A percentile compares a stretch with the other conserved stretches of the same genome.
Conservation (phyloP, 768 basidiomycete genomes). For the Cystofilobasidium ferigula region DNA sequence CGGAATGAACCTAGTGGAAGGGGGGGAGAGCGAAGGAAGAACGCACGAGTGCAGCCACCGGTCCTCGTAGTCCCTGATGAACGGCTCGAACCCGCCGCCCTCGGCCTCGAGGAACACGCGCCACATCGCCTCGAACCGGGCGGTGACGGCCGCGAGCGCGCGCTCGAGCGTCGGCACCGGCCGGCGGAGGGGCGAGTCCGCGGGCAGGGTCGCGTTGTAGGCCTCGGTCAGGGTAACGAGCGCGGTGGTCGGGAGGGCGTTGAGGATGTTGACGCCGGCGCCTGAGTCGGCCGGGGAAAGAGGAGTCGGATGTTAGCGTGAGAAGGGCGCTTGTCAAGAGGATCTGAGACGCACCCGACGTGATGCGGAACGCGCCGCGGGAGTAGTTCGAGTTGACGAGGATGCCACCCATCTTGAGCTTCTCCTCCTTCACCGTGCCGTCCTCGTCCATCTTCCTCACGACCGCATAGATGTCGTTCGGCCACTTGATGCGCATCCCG, state of each 20-base stretch:
- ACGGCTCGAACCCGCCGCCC: conserved; percentile 63
- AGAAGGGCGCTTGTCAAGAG: not conserved
- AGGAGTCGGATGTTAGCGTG: not conserved
- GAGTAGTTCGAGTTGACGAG: conserved; percentile 76
- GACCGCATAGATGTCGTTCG: conserved; percentile 79
- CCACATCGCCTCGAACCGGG: conserved; percentile 72
- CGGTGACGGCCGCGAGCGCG: conserved; percentile 62
- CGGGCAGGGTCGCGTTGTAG: conserved; percentile 29
- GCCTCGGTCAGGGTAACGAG: conserved; percentile 55
- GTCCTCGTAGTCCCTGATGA: conserved; percentile 64
- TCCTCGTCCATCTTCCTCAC: conserved; percentile 42
- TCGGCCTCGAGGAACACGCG: conserved; percentile 49
- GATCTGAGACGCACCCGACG: conserved; percentile 55
- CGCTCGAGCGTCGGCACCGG: conserved; percentile 55
- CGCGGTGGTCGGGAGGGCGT: conserved; percentile 69
- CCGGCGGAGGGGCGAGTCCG: conserved; percentile 25
- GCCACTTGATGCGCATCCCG: conserved; percentile 79
- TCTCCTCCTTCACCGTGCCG: conserved; percentile 43
- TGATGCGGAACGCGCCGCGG: conserved; percentile 59
- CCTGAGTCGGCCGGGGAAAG: conserved; percentile 44
- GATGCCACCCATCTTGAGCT: conserved; percentile 73
- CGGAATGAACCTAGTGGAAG: not conserved
- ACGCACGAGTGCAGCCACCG: conserved; percentile 89
- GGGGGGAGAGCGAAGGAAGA: not conserved
- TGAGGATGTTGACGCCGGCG: conserved; percentile 77